Evolutionary conservation across 2,329 filamentous ascomycete species (phyloP).

Genomic region (Aureobasidium pullulans): DNA sequence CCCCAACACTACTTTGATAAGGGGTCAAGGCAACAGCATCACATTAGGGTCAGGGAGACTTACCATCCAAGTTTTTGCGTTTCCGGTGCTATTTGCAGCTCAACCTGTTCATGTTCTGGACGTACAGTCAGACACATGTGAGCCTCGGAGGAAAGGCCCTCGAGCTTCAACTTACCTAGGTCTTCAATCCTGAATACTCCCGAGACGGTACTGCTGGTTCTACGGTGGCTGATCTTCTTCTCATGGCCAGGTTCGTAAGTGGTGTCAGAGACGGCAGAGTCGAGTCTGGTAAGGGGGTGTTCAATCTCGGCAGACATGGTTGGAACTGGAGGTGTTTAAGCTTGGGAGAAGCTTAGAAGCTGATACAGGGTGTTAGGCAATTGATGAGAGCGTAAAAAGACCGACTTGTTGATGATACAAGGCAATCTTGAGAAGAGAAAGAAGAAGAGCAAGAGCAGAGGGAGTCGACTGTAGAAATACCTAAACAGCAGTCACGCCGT

Average conservation of each 20-base stretch:
- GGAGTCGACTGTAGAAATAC: slow-evolving; percentile 8
- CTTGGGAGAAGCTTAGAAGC: slow-evolving; percentile 5
- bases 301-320: slow-evolving; percentile 48
- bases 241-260: slow-evolving; percentile 63
- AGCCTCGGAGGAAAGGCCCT: background rate
- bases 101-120: slow-evolving; percentile 64
- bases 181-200: slow-evolving; percentile 80
- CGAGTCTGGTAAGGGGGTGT: slow-evolving; percentile 70
- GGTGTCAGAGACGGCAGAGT: slow-evolving; percentile 75
- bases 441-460: slow-evolving; percentile 2
- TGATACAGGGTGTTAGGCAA: background rate
- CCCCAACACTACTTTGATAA: background rate
- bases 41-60: slow-evolving; percentile 26
- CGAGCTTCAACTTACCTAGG: slow-evolving; percentile 56
- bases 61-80: slow-evolving; percentile 87
- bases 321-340: slow-evolving; percentile 17
- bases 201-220: slow-evolving; percentile 64
- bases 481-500: slow-evolving; percentile 9
- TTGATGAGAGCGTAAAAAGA: slow-evolving; percentile 3
- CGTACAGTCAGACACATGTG: background rate
- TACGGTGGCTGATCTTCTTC: slow-evolving; percentile 55
- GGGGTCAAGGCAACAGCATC: background rate
- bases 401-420: slow-evolving; percentile 10
- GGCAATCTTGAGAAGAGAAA: slow-evolving; percentile 9
- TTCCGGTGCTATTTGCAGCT: slow-evolving; percentile 68